Evolutionary conservation across 2,329 filamentous ascomycete genomes (phyloP).

Genomic region (Camptophora hylomeconis): DNA sequence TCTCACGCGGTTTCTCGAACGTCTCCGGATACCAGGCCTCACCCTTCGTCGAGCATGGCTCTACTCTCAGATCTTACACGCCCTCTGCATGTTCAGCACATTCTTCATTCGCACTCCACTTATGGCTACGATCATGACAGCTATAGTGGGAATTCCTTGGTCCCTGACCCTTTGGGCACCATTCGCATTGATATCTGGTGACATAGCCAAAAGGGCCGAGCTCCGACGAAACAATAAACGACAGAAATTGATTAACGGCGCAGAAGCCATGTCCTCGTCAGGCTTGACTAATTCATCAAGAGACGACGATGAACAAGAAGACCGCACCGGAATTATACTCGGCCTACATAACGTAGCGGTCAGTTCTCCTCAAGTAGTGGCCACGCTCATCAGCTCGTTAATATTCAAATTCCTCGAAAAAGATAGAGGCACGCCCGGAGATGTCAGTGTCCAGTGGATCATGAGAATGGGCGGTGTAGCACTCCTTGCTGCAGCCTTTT

Average conservation of each 20-base stretch:
- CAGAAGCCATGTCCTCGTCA: constrained; percentile 19
- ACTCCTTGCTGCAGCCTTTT: constrained; percentile 58
- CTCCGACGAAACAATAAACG: constrained; percentile 36
- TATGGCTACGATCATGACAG: constrained; percentile 64
- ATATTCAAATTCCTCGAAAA: constrained; percentile 83
- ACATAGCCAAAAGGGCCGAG: constrained; percentile 72
- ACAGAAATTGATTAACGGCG: constrained; percentile 18
- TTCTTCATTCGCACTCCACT: constrained; percentile 61
- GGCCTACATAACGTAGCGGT: constrained; percentile 95
- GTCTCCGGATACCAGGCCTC: constrained; percentile 64
- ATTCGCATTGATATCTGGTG: constrained; percentile 86
- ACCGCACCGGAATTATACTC: constrained; percentile 79
- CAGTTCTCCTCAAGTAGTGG: constrained; percentile 79
- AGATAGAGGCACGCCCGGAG: constrained; percentile 68
- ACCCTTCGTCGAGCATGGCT: constrained; percentile 86
- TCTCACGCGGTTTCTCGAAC: constrained; percentile 35
- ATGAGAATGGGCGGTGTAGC: constrained; percentile 71
- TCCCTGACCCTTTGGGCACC: constrained; percentile 88
- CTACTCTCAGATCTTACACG: constrained; percentile 70
- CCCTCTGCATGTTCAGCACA: constrained; percentile 64
- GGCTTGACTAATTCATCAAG: constrained; percentile 17
- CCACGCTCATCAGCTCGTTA: constrained; percentile 68
- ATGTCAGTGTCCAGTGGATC: constrained; percentile 78
- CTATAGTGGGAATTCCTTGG: constrained; percentile 79
- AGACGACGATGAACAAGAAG: constrained; percentile 34